Evolutionary conservation across 495 filamentous ascomycete genomes (phyloP).

Genomic region (Xylaria venustula): DNA sequence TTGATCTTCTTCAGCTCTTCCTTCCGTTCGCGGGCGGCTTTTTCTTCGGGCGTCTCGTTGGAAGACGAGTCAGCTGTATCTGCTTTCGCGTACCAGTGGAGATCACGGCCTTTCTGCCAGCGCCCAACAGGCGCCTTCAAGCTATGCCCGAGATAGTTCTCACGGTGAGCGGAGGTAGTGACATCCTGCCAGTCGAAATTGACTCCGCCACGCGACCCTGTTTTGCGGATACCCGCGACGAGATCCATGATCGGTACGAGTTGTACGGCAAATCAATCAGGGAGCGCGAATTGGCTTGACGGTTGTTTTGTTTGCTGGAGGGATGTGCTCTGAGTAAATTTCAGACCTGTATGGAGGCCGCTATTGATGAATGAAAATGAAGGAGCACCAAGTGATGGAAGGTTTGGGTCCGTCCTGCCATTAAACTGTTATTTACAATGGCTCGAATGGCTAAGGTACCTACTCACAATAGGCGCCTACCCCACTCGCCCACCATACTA

Average conservation of each 20-base stretch:
- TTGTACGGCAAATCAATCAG: neutral
- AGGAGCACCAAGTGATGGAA: no score
- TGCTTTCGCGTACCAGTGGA: conserved; percentile 83
- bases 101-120: conserved; percentile 88
- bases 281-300: neutral
- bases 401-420: no score
- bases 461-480: neutral
- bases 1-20: conserved; percentile 83
- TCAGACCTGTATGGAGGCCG: no score
- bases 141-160: conserved; percentile 97
- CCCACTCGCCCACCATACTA: neutral
- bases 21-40: conserved; percentile 60
- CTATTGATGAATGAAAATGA: no score
- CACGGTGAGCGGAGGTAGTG: conserved; percentile 78
- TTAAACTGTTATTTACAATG: no score
- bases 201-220: conserved; percentile 88
- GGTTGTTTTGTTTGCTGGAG: neutral
- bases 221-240: conserved; percentile 86
- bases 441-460: no score
- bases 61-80: conserved; percentile 47
- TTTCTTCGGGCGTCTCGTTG: conserved; percentile 60
- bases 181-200: conserved; percentile 98
- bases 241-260: conserved; percentile 71
- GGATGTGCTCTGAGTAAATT: no score
- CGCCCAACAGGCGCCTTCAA: conserved; percentile 94